A percentile compares a stretch with the other conserved stretches of the same genome.
Evolutionary conservation across 306 rosid genomes (phyloP).

Genomic region (Macrotyloma uniflorum): DNA sequence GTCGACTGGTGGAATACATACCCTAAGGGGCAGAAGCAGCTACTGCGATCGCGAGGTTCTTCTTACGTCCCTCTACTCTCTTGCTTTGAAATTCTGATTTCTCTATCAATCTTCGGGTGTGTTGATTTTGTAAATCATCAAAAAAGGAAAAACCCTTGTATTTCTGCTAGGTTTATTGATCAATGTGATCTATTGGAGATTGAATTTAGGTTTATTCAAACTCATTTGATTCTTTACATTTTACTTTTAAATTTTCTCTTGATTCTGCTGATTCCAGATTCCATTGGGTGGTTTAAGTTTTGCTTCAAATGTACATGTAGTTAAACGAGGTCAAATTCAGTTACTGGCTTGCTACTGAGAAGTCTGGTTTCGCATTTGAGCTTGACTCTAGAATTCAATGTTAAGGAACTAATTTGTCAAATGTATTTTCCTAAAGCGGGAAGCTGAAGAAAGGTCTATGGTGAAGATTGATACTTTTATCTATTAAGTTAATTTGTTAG

Average conservation of each 20-base stretch:
- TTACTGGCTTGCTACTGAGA: not conserved
- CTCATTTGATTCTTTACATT: not conserved
- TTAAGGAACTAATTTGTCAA: conserved; percentile 4
- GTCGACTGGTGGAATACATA: too few relatives aligned
- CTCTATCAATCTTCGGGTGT: not conserved
- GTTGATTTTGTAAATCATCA: not conserved
- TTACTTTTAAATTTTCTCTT: not conserved
- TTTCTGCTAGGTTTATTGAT: not conserved
- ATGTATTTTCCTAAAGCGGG: conserved; percentile 20
- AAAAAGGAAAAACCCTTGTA: not conserved
- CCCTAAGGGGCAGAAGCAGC: not conserved
- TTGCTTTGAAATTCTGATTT: too few relatives aligned
- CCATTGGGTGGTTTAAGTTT: not conserved
- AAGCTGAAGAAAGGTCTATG: conserved; percentile 38
- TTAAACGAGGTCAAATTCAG: not conserved
- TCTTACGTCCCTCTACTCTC: not conserved
- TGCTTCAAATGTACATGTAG: too few relatives aligned
- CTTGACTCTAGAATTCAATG: conserved; percentile 28
- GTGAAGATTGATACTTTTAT: conserved; percentile 12
- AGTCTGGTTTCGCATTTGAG: conserved; percentile 3
- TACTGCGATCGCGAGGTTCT: not conserved
- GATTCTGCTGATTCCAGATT: not conserved
- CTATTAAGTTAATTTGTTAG: conserved; percentile 1
- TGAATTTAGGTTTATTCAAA: too few relatives aligned
- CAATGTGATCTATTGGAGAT: not conserved